These are phyloP conservation scores for Aureobasidium leucospermi DNA, from an alignment of 2,329 filamentous ascomycete species.

Conservation along the genomic window DNA sequence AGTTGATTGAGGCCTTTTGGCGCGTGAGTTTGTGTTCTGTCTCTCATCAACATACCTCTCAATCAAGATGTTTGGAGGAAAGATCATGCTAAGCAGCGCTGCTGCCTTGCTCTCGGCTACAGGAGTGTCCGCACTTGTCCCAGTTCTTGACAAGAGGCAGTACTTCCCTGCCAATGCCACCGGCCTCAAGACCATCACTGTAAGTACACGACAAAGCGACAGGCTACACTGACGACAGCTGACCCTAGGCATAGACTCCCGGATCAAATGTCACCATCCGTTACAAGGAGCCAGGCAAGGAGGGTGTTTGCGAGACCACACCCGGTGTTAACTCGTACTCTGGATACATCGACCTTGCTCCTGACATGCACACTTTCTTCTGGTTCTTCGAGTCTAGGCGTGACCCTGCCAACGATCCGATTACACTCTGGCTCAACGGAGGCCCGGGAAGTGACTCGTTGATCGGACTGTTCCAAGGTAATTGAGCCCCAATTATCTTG, in stretches of 20 bases:
- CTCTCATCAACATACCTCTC: background rate
- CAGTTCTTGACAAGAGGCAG: constrained; percentile 9
- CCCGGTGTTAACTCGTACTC: constrained; percentile 45
- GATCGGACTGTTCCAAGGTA: constrained; percentile 48
- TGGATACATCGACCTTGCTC: constrained; percentile 30
- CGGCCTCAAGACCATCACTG: constrained; percentile 37
- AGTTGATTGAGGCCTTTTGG: background rate
- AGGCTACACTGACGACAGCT: background rate
- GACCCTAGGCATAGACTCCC: constrained; percentile 22
- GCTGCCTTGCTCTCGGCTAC: constrained; percentile 1
- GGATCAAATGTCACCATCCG: constrained; percentile 37
- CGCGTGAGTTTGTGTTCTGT: background rate
- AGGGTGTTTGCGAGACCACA: constrained; percentile 45
- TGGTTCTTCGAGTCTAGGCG: constrained; percentile 57
- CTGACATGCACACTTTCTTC: constrained; percentile 45
- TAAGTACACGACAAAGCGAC: background rate
- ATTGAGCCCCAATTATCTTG: background rate
- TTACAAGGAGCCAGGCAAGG: constrained; percentile 45
- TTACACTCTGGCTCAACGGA: constrained; percentile 55
- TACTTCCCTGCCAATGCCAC: constrained; percentile 32
- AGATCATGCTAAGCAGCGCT: background rate
- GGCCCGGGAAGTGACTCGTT: constrained; percentile 50
- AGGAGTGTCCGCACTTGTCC: background rate
- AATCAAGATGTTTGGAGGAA: background rate
- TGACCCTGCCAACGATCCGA: constrained; percentile 47